Evolutionary conservation across 2,329 filamentous ascomycete species (phyloP).

Genomic region (Arthroderma sp.): DNA sequence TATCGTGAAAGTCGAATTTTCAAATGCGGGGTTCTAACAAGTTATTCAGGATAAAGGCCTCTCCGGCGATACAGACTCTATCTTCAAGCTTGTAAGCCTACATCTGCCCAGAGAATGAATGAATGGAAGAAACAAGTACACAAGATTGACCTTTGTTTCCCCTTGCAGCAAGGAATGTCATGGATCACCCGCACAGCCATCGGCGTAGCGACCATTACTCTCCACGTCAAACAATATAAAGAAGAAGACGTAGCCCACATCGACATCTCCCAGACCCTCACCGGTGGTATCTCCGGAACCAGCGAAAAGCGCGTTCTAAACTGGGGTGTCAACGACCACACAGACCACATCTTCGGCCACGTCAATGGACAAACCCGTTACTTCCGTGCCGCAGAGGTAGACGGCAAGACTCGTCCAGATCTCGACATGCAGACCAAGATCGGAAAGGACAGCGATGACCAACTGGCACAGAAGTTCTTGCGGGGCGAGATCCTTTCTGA

Average conservation of each 20-base stretch:
- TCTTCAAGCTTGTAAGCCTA: constrained; percentile 46
- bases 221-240: constrained; percentile 42
- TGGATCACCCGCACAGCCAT: constrained; percentile 64
- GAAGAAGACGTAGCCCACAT: constrained; percentile 47
- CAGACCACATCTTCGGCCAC: constrained; percentile 66
- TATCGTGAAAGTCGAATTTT: constrained; percentile 2
- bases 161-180: constrained; percentile 49
- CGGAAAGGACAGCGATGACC: constrained; percentile 26
- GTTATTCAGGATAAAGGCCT: constrained; percentile 55
- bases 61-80: constrained; percentile 54
- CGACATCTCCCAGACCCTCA: constrained; percentile 58
- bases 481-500: constrained; percentile 34
- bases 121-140: not conserved
- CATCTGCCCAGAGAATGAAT: not conserved
- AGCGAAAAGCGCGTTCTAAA: constrained; percentile 45
- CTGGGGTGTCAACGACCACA: constrained; percentile 50
- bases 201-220: constrained; percentile 52
- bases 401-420: constrained; percentile 23
- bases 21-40: constrained; percentile 1
- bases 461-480: constrained; percentile 25
- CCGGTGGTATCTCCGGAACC: constrained; percentile 57
- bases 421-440: constrained; percentile 26
- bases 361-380: constrained; percentile 49
- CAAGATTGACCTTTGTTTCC: constrained; percentile 6
- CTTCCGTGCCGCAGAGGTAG: constrained; percentile 25